phyloP scores from a whole-genome alignment of 352 stramenopile genomes.

The Globisporangium sylvaticum region DNA sequence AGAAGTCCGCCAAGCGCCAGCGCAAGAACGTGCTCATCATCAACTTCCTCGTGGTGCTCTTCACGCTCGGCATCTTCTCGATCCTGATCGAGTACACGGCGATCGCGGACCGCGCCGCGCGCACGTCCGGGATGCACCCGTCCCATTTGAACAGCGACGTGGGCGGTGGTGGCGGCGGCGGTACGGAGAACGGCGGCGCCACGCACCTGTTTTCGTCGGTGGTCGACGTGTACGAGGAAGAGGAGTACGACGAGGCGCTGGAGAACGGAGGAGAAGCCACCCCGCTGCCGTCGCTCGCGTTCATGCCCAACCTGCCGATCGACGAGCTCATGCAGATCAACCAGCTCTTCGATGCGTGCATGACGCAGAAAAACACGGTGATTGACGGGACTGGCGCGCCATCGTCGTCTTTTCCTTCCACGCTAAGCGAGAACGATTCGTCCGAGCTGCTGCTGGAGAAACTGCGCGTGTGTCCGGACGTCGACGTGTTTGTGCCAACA shows the following conservation, averaged over 20 bases:
- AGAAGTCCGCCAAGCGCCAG: not conserved
- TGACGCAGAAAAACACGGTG: constrained; percentile 3
- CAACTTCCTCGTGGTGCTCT: constrained; percentile 8
- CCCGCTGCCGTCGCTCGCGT: constrained; percentile 1
- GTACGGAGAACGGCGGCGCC: not conserved
- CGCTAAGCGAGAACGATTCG: not conserved
- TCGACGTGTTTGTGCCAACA: constrained; percentile 62
- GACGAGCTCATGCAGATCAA: constrained; percentile 7
- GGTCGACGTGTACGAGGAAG: constrained; percentile 7
- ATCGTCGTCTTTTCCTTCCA: not conserved
- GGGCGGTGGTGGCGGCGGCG: not conserved
- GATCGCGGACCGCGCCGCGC: constrained; percentile 6
- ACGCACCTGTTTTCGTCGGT: constrained; percentile 6
- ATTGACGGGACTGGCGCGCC: not conserved
- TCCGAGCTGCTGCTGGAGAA: not conserved
- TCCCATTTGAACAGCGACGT: not conserved
- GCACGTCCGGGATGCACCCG: not conserved
- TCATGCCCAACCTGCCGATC: constrained; percentile 1
- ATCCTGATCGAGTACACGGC: constrained; percentile 12
- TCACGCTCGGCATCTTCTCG: constrained; percentile 11
- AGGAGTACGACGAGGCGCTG: not conserved
- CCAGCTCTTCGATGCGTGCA: constrained; percentile 5
- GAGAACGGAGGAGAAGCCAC: not conserved
- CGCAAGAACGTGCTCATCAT: constrained; percentile 14
- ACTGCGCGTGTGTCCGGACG: constrained; percentile 30